These are phyloP conservation scores for Cystobasidium onofrii DNA, from an alignment of 768 basidiomycete genomes.

Conservation along the genomic window DNA sequence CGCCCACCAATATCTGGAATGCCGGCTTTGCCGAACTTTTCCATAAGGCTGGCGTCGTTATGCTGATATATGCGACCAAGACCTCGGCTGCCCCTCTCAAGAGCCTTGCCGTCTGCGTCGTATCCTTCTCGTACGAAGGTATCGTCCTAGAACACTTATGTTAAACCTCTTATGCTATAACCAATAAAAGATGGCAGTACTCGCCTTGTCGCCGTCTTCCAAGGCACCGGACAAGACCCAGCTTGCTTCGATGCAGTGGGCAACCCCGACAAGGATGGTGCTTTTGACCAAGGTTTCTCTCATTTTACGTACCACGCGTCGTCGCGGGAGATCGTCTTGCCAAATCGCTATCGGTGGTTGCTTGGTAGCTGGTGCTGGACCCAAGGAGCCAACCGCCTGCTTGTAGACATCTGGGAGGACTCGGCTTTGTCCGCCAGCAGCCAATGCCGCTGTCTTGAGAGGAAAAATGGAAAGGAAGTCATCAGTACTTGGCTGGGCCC, in stretches of 20 bases:
- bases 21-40: constrained; percentile 7
- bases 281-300: constrained; percentile 37
- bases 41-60: constrained; percentile 13
- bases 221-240: background rate
- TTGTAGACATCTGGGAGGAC: constrained; percentile 13
- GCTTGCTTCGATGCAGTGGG: background rate
- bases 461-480: too few relatives aligned
- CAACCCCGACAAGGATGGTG: constrained; percentile 34
- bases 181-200: too few relatives aligned
- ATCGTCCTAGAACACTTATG: constrained; percentile 7
- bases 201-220: constrained; percentile 23
- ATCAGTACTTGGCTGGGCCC: too few relatives aligned
- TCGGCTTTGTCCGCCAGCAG: constrained; percentile 13
- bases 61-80: constrained; percentile 16
- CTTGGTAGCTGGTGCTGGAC: background rate
- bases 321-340: constrained; percentile 32
- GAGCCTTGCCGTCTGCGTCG: constrained; percentile 4
- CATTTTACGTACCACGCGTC: constrained; percentile 30
- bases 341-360: background rate
- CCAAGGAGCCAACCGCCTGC: background rate
- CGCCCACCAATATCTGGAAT: constrained; percentile 27
- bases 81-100: background rate
- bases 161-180: too few relatives aligned
- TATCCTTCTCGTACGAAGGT: constrained; percentile 26
- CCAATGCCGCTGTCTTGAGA: background rate